Base-by-base conservation (phyloP, 257 asterid species). In the Penstemon barbatus region DNA sequence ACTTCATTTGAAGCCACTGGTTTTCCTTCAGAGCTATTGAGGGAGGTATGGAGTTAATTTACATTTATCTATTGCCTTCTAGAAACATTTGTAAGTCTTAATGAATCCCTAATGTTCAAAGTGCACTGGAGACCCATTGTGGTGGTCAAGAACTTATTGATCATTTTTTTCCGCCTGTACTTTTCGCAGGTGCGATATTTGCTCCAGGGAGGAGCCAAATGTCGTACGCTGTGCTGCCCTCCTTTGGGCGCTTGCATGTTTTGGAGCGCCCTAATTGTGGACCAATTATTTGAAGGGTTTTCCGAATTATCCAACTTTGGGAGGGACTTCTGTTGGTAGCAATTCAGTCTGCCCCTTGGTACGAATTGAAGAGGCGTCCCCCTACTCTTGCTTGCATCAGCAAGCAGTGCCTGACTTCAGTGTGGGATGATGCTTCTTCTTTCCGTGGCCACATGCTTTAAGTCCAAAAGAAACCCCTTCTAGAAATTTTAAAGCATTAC, bases 181-280 rank as follows among this genome's bases (percentile, higher is more conserved):
- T 82, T 86, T 79, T 87, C 93, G 82, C 95, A 91, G 97, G 92
- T 89, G 95, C 98, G 99, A 91, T 91, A 87, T 91, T 94, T 86
- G 99, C 99, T 91, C 97, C 97, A 57, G 75, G 96, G 85, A 83
- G 96, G 97, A 94, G 96, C 82, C 74, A 82, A 88, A 89, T 88
- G 96, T 88, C 96, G 99, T 91, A 89, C 93, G 68, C 89, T 87
- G 92, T 88, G 95, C 78, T 46, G 60, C 83, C 89, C 81, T 79
- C 84, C 75, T 73, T 79, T 74, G 84, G 86, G 86, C 84, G 86
- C 86, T 84, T 80, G 80, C 91, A 76, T 89, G 74, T 80, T 75
- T 84, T 82, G 92, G 95, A 85, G 91, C 71, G 76, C 92, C 97
- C 87, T 81, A 71, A 74, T 80, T 79, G 71, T 84, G 91, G 95